Percentiles rank a stretch among this genome's conserved stretches.
These are phyloP conservation scores for Herpotrichia juniperi DNA, from an alignment of 2,329 filamentous ascomycete species.

Conservation along the genomic window DNA sequence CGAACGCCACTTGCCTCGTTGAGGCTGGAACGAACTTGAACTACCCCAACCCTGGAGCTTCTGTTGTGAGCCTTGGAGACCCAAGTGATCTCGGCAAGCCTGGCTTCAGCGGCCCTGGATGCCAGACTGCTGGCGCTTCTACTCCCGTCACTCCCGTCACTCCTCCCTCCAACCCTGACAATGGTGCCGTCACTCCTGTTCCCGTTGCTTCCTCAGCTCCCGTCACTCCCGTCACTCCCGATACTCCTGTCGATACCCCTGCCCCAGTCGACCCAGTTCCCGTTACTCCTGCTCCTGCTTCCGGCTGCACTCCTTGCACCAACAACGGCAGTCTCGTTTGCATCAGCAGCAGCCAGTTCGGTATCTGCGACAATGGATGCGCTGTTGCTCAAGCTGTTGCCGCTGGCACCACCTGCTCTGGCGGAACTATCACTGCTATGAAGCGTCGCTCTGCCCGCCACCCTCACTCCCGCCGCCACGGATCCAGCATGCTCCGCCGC, in stretches of 20 bases:
- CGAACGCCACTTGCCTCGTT: slow-evolving; percentile 61
- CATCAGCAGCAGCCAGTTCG: slow-evolving; percentile 50
- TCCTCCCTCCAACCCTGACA: slow-evolving; percentile 2
- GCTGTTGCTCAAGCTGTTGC: slow-evolving; percentile 50
- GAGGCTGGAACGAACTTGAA: slow-evolving; percentile 50
- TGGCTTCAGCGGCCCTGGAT: slow-evolving; percentile 15
- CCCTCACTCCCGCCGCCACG: slow-evolving; percentile 37
- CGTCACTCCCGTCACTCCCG: slow-evolving; percentile 5
- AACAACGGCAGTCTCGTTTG: slow-evolving; percentile 51
- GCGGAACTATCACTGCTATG: slow-evolving; percentile 36
- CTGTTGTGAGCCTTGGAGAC: slow-evolving; percentile 42
- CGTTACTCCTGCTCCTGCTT: slow-evolving; percentile 9
- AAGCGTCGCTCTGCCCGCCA: slow-evolving; percentile 27
- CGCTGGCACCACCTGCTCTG: slow-evolving; percentile 49
- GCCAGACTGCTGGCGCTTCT: slow-evolving; percentile 13
- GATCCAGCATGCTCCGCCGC: slow-evolving; percentile 14
- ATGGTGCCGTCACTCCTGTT: neutral
- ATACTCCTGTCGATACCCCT: slow-evolving; percentile 4
- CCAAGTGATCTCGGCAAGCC: neutral
- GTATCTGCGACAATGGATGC: slow-evolving; percentile 52
- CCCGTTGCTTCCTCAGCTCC: slow-evolving; percentile 4
- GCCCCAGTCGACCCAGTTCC: slow-evolving; percentile 4
- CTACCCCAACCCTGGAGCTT: slow-evolving; percentile 71
- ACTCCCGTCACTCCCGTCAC: slow-evolving; percentile 4
- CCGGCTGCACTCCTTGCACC: slow-evolving; percentile 41